Conservation (phyloP, 139 green algal genomes). For the Prasinococcaceae sp. region DNA sequence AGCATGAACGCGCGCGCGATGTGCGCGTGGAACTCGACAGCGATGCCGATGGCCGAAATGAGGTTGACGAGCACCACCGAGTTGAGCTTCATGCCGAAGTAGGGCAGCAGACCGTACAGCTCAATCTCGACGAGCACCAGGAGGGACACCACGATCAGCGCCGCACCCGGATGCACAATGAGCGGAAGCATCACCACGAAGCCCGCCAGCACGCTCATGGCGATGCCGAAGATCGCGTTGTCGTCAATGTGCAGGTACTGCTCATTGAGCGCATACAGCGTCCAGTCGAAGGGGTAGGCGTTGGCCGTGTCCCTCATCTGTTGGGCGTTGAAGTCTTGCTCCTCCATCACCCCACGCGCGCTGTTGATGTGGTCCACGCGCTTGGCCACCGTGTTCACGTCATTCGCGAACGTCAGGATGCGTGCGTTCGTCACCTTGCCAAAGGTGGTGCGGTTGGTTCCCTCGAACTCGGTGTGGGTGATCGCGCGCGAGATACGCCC, state of each 20-base stretch:
- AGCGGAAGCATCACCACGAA: not conserved
- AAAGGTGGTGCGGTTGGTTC: not conserved
- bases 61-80: slow-evolving; percentile 12
- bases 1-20: slow-evolving; percentile 12
- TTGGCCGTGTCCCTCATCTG: not conserved
- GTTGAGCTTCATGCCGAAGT: slow-evolving; percentile 16
- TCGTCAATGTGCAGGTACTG: slow-evolving; percentile 11
- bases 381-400: slow-evolving; percentile 1
- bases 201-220: not conserved
- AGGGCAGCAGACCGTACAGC: slow-evolving; percentile 9
- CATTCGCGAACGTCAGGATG: not conserved
- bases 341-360: not conserved
- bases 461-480: not conserved
- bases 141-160: not conserved
- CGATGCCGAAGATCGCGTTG: not conserved
- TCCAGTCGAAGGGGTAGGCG: slow-evolving; percentile 6
- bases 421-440: not conserved
- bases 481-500: slow-evolving; percentile 2
- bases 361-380: not conserved
- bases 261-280: slow-evolving; percentile 8
- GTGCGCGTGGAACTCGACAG: slow-evolving; percentile 18
- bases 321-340: not conserved
- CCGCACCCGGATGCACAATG: not conserved
- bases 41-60: slow-evolving; percentile 5
- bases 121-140: slow-evolving; percentile 12